phyloP scores from a whole-genome alignment of 495 filamentous ascomycete genomes.

The Letharia columbiana region DNA sequence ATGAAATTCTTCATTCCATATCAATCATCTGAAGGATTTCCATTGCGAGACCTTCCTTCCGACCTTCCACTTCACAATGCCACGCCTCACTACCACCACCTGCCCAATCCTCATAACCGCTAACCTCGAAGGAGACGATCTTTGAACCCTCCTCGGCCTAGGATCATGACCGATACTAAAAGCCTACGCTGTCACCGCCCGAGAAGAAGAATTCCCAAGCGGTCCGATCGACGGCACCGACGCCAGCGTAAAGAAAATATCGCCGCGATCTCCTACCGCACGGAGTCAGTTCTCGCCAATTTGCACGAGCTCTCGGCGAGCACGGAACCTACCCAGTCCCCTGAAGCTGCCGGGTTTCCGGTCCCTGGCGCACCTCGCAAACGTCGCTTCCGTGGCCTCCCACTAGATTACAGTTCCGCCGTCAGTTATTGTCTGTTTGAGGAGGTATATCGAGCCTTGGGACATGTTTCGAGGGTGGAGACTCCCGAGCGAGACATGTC shows the following conservation, averaged over 20 bases:
- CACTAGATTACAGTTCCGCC: not conserved
- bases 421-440: too few species aligned
- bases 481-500: too few species aligned
- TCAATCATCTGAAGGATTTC: too few species aligned
- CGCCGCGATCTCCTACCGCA: not conserved
- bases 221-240: not conserved
- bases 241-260: not conserved
- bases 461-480: too few species aligned
- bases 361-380: not conserved
- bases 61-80: too few species aligned
- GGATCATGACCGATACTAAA: not conserved
- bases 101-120: too few species aligned
- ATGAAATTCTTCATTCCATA: too few species aligned
- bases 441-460: too few species aligned
- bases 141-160: not conserved
- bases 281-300: not conserved
- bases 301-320: not conserved
- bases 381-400: not conserved
- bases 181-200: not conserved
- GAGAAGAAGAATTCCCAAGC: not conserved
- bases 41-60: too few species aligned
- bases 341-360: not conserved
- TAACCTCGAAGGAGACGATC: too few species aligned
- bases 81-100: too few species aligned
- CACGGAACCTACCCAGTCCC: not conserved